Conservation (phyloP, 2,329 filamentous ascomycete genomes). For the Cordyceps cicadae region DNA sequence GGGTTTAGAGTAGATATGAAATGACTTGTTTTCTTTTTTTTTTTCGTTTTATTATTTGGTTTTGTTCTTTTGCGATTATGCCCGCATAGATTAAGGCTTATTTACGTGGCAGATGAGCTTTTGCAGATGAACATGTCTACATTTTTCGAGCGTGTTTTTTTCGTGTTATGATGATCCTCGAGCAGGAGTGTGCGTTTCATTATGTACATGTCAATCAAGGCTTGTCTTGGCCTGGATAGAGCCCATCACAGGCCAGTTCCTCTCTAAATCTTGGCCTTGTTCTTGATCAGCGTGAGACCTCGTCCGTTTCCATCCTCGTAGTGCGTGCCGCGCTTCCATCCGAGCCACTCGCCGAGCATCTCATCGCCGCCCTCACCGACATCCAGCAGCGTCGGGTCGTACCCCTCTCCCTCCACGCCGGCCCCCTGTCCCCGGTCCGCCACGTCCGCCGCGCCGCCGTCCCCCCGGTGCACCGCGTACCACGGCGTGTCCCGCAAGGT, state of each 20-base stretch:
- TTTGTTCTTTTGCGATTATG: not conserved
- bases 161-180: not conserved
- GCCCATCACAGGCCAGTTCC: not conserved
- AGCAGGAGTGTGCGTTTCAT: not conserved
- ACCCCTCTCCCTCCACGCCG: constrained; percentile 60
- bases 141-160: not conserved
- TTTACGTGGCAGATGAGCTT: not conserved
- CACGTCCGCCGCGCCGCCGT: constrained; percentile 14
- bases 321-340: constrained; percentile 65
- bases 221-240: not conserved
- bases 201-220: not conserved
- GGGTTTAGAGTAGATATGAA: constrained; percentile 26
- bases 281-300: constrained; percentile 41
- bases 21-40: not conserved
- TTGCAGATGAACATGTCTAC: not conserved
- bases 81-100: not conserved
- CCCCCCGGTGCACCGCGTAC: constrained; percentile 46
- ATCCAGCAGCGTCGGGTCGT: constrained; percentile 48
- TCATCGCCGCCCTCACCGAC: constrained; percentile 68
- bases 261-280: constrained; percentile 26
- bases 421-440: constrained; percentile 51
- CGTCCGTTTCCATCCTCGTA: constrained; percentile 56
- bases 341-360: constrained; percentile 62
- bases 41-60: not conserved
- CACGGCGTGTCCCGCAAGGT: constrained; percentile 63